Evolutionary conservation across 176 grass and related monocot genomes (phyloP).

Genomic region (Carex parvula): DNA sequence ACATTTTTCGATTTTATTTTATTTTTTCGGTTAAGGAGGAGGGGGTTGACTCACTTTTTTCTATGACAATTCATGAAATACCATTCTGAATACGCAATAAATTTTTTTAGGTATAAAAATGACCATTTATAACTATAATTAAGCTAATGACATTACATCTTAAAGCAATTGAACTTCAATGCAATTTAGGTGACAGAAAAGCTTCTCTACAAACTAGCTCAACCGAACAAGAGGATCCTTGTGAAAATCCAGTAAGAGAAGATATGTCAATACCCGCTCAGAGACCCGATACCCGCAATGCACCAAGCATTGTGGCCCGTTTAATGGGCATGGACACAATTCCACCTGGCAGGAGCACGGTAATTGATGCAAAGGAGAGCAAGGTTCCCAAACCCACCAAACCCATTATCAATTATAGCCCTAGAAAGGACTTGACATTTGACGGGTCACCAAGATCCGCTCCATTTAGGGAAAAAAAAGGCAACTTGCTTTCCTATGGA

Average conservation of each 20-base stretch:
- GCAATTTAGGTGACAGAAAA: constrained; percentile 26
- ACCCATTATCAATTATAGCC: not conserved
- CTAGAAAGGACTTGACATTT: constrained; percentile 12
- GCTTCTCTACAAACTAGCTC: not conserved
- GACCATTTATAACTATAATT: not conserved
- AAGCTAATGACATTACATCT: not conserved
- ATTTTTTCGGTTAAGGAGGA: not conserved
- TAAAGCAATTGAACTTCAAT: constrained; percentile 13
- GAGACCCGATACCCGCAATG: constrained; percentile 12
- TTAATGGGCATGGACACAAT: constrained; percentile 79
- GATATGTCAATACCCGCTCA: constrained; percentile 19
- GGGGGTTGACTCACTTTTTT: not conserved
- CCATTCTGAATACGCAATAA: not conserved
- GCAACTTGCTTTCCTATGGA: constrained; percentile 32
- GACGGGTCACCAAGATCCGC: constrained; percentile 16
- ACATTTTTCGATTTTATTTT: not conserved
- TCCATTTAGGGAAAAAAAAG: constrained; percentile 37
- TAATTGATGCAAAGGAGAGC: constrained; percentile 33
- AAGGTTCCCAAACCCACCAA: constrained; percentile 23
- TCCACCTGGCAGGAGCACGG: constrained; percentile 10
- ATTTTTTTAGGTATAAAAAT: not conserved
- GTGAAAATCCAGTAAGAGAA: constrained; percentile 26
- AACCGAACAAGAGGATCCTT: not conserved
- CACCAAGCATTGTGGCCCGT: constrained; percentile 53
- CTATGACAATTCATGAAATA: not conserved